A percentile compares a stretch with the other conserved stretches of the same genome.
Evolutionary conservation across 306 rosid species (phyloP).

Genomic region (Acmispon strigosus): DNA sequence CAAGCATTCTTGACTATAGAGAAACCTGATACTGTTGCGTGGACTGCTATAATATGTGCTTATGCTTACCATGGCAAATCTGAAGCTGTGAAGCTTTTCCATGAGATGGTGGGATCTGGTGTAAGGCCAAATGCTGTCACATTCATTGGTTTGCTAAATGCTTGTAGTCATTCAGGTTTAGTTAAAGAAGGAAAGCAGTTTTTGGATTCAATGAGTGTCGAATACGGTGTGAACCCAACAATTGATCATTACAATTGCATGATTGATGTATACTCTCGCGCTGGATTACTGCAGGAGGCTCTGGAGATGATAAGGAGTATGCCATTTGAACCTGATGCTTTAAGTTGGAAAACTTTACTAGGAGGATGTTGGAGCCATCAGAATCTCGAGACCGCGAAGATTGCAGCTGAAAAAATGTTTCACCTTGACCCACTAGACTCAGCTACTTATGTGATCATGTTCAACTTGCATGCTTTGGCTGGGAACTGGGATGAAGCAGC

Average conservation of each 20-base stretch:
- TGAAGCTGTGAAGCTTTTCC: conserved; percentile 40
- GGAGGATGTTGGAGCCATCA: conserved; percentile 60
- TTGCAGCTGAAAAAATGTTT: conserved; percentile 42
- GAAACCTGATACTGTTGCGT: conserved; percentile 50
- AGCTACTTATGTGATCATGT: conserved; percentile 47
- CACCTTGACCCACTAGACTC: conserved; percentile 41
- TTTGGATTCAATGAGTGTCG: conserved; percentile 44
- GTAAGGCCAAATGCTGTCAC: conserved; percentile 50
- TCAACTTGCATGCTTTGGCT: conserved; percentile 40
- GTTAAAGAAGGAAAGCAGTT: conserved; percentile 39
- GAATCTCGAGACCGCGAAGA: conserved; percentile 42
- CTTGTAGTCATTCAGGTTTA: conserved; percentile 57
- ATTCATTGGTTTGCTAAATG: conserved; percentile 46
- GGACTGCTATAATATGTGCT: conserved; percentile 58
- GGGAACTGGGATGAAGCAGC: conserved; percentile 62
- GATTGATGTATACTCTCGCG: conserved; percentile 55
- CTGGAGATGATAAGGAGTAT: conserved; percentile 38
- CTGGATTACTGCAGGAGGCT: conserved; percentile 45
- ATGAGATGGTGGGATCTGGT: conserved; percentile 37
- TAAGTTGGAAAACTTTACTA: conserved; percentile 60
- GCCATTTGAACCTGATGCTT: conserved; percentile 42
- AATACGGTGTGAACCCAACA: conserved; percentile 36
- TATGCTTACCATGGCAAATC: conserved; percentile 50
- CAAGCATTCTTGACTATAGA: conserved; percentile 41
- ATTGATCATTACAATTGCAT: conserved; percentile 54